These are phyloP conservation scores for Aphanomyces invadans DNA, from an alignment of 352 stramenopile genomes.

Conservation along the genomic window DNA sequence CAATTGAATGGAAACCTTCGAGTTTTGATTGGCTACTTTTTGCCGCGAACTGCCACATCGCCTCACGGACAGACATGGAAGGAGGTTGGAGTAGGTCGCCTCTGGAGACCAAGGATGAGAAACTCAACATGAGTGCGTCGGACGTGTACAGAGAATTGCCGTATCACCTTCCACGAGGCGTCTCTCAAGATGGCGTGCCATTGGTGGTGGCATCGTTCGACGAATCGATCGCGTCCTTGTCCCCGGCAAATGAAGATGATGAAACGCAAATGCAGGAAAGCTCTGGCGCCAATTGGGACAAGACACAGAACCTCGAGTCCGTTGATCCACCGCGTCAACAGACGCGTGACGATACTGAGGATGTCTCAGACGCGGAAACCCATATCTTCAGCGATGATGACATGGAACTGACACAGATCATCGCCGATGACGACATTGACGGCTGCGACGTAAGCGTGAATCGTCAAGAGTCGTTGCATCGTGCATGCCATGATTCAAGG, in stretches of 20 bases:
- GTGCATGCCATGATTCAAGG: background rate
- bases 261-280: slow-evolving; percentile 6
- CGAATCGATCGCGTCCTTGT: background rate
- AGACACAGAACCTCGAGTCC: slow-evolving; percentile 28
- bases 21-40: slow-evolving; percentile 9
- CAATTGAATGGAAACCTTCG: background rate
- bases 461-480: too few relatives aligned
- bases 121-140: slow-evolving; percentile 13
- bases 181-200: background rate
- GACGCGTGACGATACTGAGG: too few relatives aligned
- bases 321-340: slow-evolving; percentile 31
- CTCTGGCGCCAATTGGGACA: slow-evolving; percentile 28
- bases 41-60: background rate
- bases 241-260: slow-evolving; percentile 2
- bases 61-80: background rate
- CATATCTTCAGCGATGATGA: slow-evolving; percentile 16
- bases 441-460: too few relatives aligned
- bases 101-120: background rate
- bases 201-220: background rate
- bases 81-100: background rate
- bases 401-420: background rate
- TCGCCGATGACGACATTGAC: background rate
- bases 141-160: slow-evolving; percentile 14
- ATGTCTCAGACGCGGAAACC: slow-evolving; percentile 14
- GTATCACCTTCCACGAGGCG: background rate